Evolutionary conservation across 2,329 filamentous ascomycete species (phyloP), one percentile per base, ranked within the genome.

Genomic region (Ophiostoma fasciatum): DNA sequence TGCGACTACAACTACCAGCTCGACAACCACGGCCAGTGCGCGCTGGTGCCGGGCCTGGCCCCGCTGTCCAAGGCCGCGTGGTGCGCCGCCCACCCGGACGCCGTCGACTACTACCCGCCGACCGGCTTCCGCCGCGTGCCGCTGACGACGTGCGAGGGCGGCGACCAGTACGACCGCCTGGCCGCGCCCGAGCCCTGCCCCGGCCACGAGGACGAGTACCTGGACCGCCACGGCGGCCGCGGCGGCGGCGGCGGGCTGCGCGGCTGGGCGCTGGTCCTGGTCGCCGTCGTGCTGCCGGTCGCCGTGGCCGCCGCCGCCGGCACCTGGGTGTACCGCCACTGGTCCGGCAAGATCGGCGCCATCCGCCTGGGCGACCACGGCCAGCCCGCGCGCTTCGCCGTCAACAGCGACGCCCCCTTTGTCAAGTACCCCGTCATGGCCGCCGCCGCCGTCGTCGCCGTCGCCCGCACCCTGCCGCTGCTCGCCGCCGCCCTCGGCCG

Each of bases 1-100:
- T 98, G 90, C 59, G 88, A 92, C 53, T 98, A 84, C 66, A 98
- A 98, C 58, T 98, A 74, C 56, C 78, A 96, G 53, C 73, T 81
- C 31, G 73, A 82, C 55, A 68, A 62, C 20, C 81, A 87, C 50
- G 79, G 80, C 32, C 44, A 79, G 43, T 98, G 90, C 59, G 58
- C 57, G 5, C 71, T 92, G 11, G 84, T 96, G 2, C 56, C 68
- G 1, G 88, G 88, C 12, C 71, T 85, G 28, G 45, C 68, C 9
- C 77, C 82, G 11, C 49, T 67, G 11, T 59, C 65, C 21, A 62
- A 61, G 8, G 50, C 59, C 39, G 58, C 66, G 40, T 66, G 61
- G 57, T 75, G 71, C 54, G 53, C 56, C 35, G 60, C 64, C 33
- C 57, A 94, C 48, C 73, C 81, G 1, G 72, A 81, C 20, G 68